Conservation (phyloP, 441 rosid species). For the Pelargonium cotyledonis region DNA sequence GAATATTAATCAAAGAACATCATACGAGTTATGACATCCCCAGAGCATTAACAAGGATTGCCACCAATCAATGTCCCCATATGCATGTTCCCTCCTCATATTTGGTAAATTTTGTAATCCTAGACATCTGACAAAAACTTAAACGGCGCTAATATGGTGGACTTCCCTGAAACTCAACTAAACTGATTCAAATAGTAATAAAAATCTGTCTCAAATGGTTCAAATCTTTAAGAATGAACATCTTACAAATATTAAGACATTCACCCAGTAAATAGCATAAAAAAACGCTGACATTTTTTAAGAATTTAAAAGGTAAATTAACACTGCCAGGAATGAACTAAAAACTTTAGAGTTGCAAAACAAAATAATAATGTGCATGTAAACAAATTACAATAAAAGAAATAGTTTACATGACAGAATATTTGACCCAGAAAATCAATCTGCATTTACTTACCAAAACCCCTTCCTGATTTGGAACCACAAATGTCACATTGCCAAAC, state of each 20-base stretch:
- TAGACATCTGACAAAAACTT: not conserved
- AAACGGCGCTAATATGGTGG: not conserved
- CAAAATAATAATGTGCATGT: not conserved
- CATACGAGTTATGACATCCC: not conserved
- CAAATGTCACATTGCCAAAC: conserved; percentile 98
- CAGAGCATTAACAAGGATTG: not conserved
- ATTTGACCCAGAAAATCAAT: conserved; percentile 1
- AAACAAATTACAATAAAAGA: not conserved
- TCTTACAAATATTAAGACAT: not conserved
- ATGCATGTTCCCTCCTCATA: not conserved
- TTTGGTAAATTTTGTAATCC: not conserved
- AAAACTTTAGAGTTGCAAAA: not conserved
- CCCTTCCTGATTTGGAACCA: conserved; percentile 89
- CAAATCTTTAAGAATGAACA: not conserved
- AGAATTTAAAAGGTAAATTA: too few species aligned
- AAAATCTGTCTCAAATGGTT: not conserved
- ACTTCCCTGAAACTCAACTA: not conserved
- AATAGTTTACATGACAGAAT: not conserved
- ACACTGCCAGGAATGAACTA: not conserved
- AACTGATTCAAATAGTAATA: not conserved
- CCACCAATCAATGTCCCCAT: not conserved
- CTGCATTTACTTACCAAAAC: conserved; percentile 68
- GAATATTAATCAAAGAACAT: not conserved
- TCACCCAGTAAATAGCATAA: not conserved
- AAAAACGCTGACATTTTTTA: not conserved